Base-by-base conservation (phyloP, 2,329 filamentous ascomycete genomes). In the Diaporthe capsici region DNA sequence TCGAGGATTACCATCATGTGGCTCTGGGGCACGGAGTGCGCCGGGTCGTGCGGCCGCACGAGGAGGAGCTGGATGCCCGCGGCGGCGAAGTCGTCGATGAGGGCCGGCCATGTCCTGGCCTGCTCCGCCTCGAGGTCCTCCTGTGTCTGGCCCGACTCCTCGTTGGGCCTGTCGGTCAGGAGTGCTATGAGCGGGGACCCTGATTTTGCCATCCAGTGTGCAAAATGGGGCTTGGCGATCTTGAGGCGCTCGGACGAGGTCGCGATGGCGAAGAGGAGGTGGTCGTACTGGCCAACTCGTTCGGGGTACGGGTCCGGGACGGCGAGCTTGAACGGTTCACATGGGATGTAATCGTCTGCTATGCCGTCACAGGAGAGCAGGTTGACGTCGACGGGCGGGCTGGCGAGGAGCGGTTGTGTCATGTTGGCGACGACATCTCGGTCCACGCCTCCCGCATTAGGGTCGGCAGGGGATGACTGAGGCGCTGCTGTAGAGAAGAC, bases 1-100 rank as follows among this genome's bases (percentile, higher is more conserved):
- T 88, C 83, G 44, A 86, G 83, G 12, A 91, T 80, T 13, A 90
- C 83, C 15, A 87, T 84, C 78, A 91, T 90, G 77, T 91, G 89
- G 31, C 88, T 88, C 75, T 88, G 84, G 39, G 88, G 86, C 17
- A 87, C 84, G 2, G 81, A 81, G 34, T 84, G 81, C 0, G 75
- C 76, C n/a, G 79, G 77, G 63, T 84, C 79, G 76, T 76, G 75
- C 3, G 84, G 84, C 1, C 79, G 80, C 44, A 83, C 80, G 17
- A 86, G 78, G 13, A 78, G 81, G 20, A 84, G 80, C n/a, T 84
- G 78, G 47, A 87, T 81, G 17, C 81, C 82, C 5, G 80, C 78
- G n/a, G 76, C 72, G 39, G 75, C 78, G 44, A 81, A 85, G 3
- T 76, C 75, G 17, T 60, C 63, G 15, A 71, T 57, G 22, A 80